These are phyloP conservation scores for Teratosphaeria viscida DNA, from an alignment of 2,329 filamentous ascomycete species.

Conservation along the genomic window DNA sequence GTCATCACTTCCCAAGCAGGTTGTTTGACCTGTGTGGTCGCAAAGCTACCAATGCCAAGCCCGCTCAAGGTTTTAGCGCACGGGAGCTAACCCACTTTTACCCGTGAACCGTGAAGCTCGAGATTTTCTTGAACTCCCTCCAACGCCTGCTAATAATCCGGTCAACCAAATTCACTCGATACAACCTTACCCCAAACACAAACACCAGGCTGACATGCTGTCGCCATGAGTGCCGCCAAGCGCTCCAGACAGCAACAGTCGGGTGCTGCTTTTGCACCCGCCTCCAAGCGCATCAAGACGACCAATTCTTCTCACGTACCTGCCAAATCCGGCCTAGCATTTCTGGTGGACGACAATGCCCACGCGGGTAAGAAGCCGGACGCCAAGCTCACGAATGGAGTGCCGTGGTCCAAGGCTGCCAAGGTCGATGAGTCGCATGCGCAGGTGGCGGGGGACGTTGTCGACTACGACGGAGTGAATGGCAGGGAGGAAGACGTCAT, in stretches of 20 bases:
- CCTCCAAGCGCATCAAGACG: constrained; percentile 24
- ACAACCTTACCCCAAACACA: neutral
- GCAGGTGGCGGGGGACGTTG: constrained; percentile 33
- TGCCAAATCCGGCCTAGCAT: constrained; percentile 19
- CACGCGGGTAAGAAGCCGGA: constrained; percentile 27
- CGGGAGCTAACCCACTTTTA: neutral
- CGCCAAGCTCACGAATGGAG: constrained; percentile 43
- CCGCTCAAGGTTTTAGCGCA: neutral
- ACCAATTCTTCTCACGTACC: constrained; percentile 23
- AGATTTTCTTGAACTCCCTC: neutral
- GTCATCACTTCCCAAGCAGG: neutral
- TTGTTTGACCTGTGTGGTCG: neutral
- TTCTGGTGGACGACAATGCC: constrained; percentile 26
- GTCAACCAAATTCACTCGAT: neutral
- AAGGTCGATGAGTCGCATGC: constrained; percentile 49
- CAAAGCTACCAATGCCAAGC: neutral
- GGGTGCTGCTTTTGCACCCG: constrained; percentile 19
- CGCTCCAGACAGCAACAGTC: constrained; percentile 20
- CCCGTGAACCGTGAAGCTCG: neutral
- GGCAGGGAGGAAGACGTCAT: constrained; percentile 29
- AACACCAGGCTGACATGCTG: constrained; percentile 11
- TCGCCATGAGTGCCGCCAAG: constrained; percentile 27
- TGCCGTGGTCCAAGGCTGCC: constrained; percentile 39
- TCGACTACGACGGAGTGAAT: constrained; percentile 34
- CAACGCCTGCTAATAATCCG: neutral